phyloP scores from a whole-genome alignment of 225 moss, liverwort and hornwort species.

The Antitrichia curtipendula region DNA sequence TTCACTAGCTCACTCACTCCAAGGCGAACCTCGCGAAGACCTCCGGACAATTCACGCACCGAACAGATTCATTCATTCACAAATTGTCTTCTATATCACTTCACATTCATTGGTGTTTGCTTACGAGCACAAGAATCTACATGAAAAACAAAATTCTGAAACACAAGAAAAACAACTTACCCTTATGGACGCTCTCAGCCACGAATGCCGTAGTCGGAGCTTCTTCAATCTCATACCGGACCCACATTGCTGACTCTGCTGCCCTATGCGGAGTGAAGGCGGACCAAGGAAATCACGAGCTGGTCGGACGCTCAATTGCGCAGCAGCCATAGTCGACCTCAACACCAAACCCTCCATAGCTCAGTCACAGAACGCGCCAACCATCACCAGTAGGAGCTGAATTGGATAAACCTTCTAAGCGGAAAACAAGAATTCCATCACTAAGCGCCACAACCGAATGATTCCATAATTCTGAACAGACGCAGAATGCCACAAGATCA shows the following conservation, averaged over 20 bases:
- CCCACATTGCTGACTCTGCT: background rate
- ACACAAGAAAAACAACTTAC: background rate
- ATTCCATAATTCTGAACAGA: background rate
- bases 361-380: background rate
- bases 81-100: background rate
- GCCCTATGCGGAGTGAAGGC: background rate
- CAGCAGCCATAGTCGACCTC: background rate
- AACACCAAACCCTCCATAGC: conserved; percentile 12
- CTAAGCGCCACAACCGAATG: background rate
- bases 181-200: conserved; percentile 13
- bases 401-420: background rate
- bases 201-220: background rate
- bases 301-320: background rate
- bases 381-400: background rate
- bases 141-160: background rate
- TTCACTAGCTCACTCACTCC: background rate
- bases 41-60: background rate
- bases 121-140: background rate
- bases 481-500: background rate
- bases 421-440: background rate
- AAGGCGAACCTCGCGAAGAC: background rate
- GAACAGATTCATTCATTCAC: background rate
- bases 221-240: background rate
- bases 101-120: background rate
- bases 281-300: background rate